Percentiles rank a stretch among this genome's conserved stretches.
phyloP scores from a whole-genome alignment of 257 asterid genomes.

The Vinca minor region DNA sequence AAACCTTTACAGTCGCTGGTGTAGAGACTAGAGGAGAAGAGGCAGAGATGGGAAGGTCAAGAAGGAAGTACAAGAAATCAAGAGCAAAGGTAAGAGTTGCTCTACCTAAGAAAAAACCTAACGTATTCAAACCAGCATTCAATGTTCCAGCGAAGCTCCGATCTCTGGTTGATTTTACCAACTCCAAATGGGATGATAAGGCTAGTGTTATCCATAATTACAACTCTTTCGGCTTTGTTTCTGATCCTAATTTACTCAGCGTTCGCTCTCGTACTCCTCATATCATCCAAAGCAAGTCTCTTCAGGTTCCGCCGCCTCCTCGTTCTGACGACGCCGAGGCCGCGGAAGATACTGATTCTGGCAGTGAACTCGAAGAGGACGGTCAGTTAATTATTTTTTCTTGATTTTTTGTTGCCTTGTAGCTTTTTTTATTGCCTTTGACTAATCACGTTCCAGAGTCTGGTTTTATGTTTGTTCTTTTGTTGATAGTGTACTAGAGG shows the following conservation, averaged over 20 bases:
- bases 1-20: no score
- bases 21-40: conserved; percentile 13
- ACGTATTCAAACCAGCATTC: conserved; percentile 83
- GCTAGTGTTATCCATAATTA: conserved; percentile 84
- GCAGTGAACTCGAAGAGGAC: conserved; percentile 92
- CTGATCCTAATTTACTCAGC: conserved; percentile 83
- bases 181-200: conserved; percentile 70
- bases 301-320: conserved; percentile 54
- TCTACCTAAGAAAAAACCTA: conserved; percentile 64
- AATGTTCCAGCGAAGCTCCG: conserved; percentile 75
- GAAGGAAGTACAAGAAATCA: conserved; percentile 76
- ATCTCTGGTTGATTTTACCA: conserved; percentile 41
- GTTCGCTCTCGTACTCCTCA: conserved; percentile 73
- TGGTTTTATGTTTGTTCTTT: no score
- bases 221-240: conserved; percentile 87
- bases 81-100: conserved; percentile 71
- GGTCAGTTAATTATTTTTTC: conserved; percentile 41
- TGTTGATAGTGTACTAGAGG: no score
- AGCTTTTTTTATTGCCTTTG: no score
- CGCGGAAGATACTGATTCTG: conserved; percentile 44
- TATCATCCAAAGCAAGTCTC: conserved; percentile 55
- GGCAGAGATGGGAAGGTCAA: conserved; percentile 87
- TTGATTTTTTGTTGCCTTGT: neutral
- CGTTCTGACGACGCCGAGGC: conserved; percentile 10
- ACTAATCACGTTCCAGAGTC: no score